These are phyloP conservation scores for Malassezia obtusa DNA, from an alignment of 1,284 basidiomycete genomes.

Conservation along the genomic window DNA sequence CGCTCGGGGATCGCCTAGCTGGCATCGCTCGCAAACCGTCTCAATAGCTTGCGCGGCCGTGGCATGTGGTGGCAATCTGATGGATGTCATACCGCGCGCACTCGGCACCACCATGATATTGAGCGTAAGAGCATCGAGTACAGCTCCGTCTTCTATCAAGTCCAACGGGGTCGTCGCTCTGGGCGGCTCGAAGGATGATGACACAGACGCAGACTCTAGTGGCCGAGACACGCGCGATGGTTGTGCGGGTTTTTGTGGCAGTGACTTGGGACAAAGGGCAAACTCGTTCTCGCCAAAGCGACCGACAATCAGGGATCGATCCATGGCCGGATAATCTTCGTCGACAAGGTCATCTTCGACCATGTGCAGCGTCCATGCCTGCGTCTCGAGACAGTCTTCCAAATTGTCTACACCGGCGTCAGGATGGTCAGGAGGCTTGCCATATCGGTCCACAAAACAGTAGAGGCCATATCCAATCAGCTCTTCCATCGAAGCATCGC, in stretches of 20 bases:
- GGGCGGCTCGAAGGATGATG: no score
- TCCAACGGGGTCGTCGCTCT: no score
- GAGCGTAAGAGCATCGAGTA: background rate
- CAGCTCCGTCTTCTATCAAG: no score
- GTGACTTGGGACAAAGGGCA: conserved; percentile 57
- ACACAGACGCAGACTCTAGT: no score
- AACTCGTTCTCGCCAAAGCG: conserved; percentile 88
- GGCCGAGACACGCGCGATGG: no score
- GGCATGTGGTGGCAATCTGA: conserved; percentile 72
- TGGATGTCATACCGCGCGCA: conserved; percentile 32
- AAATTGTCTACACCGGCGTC: conserved; percentile 52
- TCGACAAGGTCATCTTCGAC: conserved; percentile 97
- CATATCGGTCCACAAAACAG: conserved; percentile 71
- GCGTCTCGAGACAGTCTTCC: conserved; percentile 55
- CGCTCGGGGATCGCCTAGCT: conserved; percentile 30
- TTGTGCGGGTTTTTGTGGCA: background rate
- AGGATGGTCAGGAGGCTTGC: conserved; percentile 61
- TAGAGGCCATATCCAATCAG: conserved; percentile 85
- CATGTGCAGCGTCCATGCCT: conserved; percentile 89
- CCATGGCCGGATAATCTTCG: conserved; percentile 96
- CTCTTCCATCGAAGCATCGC: conserved; percentile 86
- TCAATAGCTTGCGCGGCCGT: conserved; percentile 72
- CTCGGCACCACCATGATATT: conserved; percentile 30
- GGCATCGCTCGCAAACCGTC: conserved; percentile 39
- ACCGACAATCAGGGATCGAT: conserved; percentile 69